Evolutionary conservation across 2,329 filamentous ascomycete species (phyloP).

Genomic region (Fusarium scirpi): DNA sequence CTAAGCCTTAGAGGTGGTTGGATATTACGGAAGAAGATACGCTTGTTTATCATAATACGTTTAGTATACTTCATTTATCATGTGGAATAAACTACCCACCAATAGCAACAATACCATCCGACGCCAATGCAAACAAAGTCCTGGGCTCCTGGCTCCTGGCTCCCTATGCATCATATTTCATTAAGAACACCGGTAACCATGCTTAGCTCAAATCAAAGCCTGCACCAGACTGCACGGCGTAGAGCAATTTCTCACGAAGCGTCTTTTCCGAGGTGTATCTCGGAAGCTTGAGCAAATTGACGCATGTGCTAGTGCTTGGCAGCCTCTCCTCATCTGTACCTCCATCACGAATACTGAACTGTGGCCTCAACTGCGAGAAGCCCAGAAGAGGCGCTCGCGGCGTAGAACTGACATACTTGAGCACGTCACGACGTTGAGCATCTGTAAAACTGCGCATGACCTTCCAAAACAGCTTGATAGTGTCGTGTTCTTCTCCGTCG

Average conservation of each 20-base stretch:
- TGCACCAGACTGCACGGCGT: constrained; percentile 89
- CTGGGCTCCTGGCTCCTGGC: not conserved
- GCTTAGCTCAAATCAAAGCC: constrained; percentile 84
- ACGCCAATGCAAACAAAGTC: constrained; percentile 37
- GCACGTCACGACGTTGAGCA: constrained; percentile 81
- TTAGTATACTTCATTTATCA: not conserved
- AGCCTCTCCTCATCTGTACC: constrained; percentile 72
- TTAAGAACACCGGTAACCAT: not conserved
- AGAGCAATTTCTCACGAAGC: constrained; percentile 84
- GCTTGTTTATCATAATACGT: not conserved
- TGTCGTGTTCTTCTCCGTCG: constrained; percentile 86
- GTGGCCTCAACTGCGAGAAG: constrained; percentile 85
- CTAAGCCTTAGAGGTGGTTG: too few relatives aligned
- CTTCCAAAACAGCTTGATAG: constrained; percentile 89
- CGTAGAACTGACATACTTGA: constrained; percentile 96
- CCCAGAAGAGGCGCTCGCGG: constrained; percentile 90
- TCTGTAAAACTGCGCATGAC: constrained; percentile 84
- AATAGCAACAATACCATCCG: not conserved
- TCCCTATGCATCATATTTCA: constrained; percentile 7
- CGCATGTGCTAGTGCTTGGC: constrained; percentile 95
- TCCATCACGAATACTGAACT: constrained; percentile 90
- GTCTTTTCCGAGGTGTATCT: constrained; percentile 75
- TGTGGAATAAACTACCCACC: not conserved
- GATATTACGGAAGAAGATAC: not conserved
- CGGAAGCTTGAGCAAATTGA: constrained; percentile 93